Evolutionary conservation across 352 stramenopile genomes (phyloP).

Genomic region (Phytophthora crassamura): DNA sequence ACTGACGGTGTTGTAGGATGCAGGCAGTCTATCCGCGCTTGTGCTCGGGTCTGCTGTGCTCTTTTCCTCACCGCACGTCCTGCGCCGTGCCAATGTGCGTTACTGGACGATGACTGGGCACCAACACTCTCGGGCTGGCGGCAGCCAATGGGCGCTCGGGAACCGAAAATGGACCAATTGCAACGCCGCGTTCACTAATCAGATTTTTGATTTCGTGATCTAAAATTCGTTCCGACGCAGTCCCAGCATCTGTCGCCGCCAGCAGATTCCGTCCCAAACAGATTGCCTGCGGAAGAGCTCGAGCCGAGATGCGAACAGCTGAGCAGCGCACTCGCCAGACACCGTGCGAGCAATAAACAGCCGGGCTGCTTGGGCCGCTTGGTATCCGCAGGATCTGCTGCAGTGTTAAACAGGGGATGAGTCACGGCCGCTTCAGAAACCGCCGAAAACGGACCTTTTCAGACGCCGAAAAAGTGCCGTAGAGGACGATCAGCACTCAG

Average conservation of each 20-base stretch:
- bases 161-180: constrained; percentile 10
- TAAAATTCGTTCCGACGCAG: neutral
- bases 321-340: neutral
- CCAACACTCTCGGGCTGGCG: constrained; percentile 9
- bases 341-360: neutral
- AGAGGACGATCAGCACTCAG: no score
- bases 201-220: constrained; percentile 24
- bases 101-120: constrained; percentile 10
- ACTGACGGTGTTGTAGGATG: constrained; percentile 10
- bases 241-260: constrained; percentile 1
- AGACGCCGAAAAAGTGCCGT: no score
- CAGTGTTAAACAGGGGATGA: constrained; percentile 7
- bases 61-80: constrained; percentile 3
- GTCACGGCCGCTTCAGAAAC: neutral
- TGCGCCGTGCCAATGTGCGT: constrained; percentile 8
- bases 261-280: constrained; percentile 18
- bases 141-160: constrained; percentile 5
- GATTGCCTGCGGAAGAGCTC: constrained; percentile 5
- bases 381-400: no score
- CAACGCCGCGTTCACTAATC: constrained; percentile 18
- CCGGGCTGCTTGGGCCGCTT: neutral
- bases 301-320: constrained; percentile 1
- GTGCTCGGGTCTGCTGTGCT: neutral
- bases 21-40: neutral
- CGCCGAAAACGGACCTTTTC: neutral